Evolutionary conservation across 1,139 yeast genomes (phyloP), one percentile per base, ranked within the genome.

Genomic region (Waltiozyma sp.): DNA sequence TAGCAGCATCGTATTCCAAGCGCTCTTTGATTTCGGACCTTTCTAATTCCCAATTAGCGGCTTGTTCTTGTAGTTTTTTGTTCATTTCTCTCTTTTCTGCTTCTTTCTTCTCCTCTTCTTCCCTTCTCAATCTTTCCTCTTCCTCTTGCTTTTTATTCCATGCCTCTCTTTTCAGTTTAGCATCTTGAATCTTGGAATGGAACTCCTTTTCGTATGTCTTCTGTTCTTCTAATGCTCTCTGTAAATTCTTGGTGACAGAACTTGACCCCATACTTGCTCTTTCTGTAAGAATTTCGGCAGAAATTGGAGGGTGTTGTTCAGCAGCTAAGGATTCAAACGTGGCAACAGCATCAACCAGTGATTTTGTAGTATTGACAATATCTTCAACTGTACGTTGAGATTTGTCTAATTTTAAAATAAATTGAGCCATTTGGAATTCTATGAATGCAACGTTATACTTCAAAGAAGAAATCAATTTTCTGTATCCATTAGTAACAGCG

Each of bases 381-480:
- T 81, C 88, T 6, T 66, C 72, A 38, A 78, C 63, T 2, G 73
- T 72, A 55, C 96, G 75, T 51, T 76, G 75, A 38, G 72, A 71
- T 11, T 72, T 65, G 0, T 81, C 73, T 36, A 79, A 63, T 51
- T 83, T 83, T 49, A 85, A 75, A 31, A 89, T 65, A 49, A 78
- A 77, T 53, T 88, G 96, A 0, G 96, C 96, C 48, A 86, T 69
- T 60, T 88, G 95, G 63, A 83, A 87, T 56, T 85, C 84, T 41
- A 91, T 71, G 57, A 82, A 84, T 0, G 96, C 95, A 45, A 82
- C 72, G 58, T 91, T 91, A 66, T 85, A 91, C 52, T 72, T 72
- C 49, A 81, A 66, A 11, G 76, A 66, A 11, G 78, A 67, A 40
- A 69, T 63, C 19, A 64, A 58, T 44, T 58, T 64, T 41, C 59